Evolutionary conservation across 31 red algal genomes (phyloP), one percentile per base, ranked within the genome.

Genomic region (Odonthalia washingtoniensis): DNA sequence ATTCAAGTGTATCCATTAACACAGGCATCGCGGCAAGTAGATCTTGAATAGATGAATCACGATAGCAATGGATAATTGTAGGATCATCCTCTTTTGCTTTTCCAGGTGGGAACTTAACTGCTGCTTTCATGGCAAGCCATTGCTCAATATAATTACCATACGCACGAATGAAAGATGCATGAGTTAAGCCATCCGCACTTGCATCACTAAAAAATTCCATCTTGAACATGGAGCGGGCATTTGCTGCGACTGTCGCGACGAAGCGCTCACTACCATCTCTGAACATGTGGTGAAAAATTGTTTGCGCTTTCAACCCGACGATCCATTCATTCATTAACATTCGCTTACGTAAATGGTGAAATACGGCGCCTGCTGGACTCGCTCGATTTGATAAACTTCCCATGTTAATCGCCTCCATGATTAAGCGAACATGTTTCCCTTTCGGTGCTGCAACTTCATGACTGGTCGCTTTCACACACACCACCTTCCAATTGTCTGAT

Each of bases 281-380:
- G 53, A 99, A 96, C 69, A 99, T 95, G 84, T 94, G 86, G 75
- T 99, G 97, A 69, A 95, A 99, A 45, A 99, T 93, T 24, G 89
- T 86, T 14, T 94, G 81, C 0, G 94, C 52, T 76, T 99, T 99
- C 60, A 96, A 62, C 14, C 85, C 89, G 45, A 99, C 94, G 68
- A 99, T 78, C 94, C 97, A 96, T 33, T 96, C 77, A 66, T 82
- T 87, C 26, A 53, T 60, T 38, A 75, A 65, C 72, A 98, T 86
- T 46, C 96, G 85, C 86, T 98, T 98, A 32, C 94, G 78, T 5
- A 99, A 83, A 46, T 99, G 97, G 52, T 96, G 81, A 57, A 90
- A 94, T 2, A 99, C 88, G 21, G 86, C 91, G 57, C 97, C 97
- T 2, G 83, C 89, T 4, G 97, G 93, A 46, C 86, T 93, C 40